Percentiles rank a stretch among this genome's conserved stretches.
Conservation (phyloP, 116 monocot species). For the Papilionanthe hybrid region DNA sequence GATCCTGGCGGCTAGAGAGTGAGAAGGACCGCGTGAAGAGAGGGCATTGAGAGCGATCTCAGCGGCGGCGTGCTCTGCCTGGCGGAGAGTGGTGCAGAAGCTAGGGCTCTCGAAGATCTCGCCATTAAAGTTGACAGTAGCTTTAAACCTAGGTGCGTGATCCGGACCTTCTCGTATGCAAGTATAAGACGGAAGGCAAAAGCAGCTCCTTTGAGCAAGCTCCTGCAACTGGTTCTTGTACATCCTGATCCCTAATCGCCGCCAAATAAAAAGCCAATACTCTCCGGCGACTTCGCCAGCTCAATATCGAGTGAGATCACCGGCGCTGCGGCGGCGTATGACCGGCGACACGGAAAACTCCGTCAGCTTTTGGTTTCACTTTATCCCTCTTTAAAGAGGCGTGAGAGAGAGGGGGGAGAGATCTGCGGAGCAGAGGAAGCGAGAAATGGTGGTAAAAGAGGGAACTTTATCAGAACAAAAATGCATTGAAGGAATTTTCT, state of each 20-base stretch:
- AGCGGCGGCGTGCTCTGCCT: slow-evolving; percentile 60
- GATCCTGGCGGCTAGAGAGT: slow-evolving; percentile 56
- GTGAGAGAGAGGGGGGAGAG: background rate
- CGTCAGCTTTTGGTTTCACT: background rate
- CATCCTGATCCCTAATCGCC: slow-evolving; percentile 21
- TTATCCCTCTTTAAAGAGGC: no score
- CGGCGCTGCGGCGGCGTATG: background rate
- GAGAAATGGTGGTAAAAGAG: background rate
- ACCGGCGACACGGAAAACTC: background rate
- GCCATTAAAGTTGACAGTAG: slow-evolving; percentile 56
- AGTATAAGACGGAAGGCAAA: slow-evolving; percentile 51
- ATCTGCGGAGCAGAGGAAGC: background rate
- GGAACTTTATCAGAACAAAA: background rate
- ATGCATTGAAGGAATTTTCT: no score
- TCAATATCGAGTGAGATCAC: background rate
- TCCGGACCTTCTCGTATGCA: slow-evolving; percentile 58
- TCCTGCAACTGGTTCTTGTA: slow-evolving; percentile 77
- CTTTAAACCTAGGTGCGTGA: slow-evolving; percentile 65
- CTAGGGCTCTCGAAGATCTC: slow-evolving; percentile 52
- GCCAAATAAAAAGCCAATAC: background rate
- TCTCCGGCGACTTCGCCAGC: background rate
- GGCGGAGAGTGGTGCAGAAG: slow-evolving; percentile 57
- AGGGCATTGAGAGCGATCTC: slow-evolving; percentile 56
- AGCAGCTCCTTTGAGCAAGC: slow-evolving; percentile 68
- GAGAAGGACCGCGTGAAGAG: slow-evolving; percentile 41